Base-by-base conservation (phyloP, 805 yeast genomes). In the Pichia occidentalis region DNA sequence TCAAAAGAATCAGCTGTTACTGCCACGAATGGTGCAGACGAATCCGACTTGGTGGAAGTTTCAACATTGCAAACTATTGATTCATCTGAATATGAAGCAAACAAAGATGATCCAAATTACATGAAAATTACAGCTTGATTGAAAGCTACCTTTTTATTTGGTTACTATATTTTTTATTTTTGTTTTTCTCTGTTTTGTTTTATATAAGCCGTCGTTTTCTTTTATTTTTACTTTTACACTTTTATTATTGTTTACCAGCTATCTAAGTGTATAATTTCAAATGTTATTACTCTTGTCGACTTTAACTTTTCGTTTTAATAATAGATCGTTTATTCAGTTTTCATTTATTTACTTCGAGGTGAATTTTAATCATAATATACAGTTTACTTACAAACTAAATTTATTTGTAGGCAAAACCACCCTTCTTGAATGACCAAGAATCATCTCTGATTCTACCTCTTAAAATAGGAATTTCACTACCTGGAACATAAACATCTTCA, bases 371-470 rank as follows among this genome's bases (percentile, higher is more conserved):
- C n/a, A n/a, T n/a, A n/a, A n/a, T n/a, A n/a, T n/a, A n/a, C n/a
- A n/a, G n/a, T n/a, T 22, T 22, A 22, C 22, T 16, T 13, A 13
- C 16, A 31, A 13, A 18, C 10, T 17, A 28, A 16, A 12, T 14
- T 49, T 56, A 61, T 53, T 59, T 60, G 52, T 58, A 58, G 35
- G 67, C 67, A 37, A 62, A 62, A 36, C 65, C 64, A 43, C 57
- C 56, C 55, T 62, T 62, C 32, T 48, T 57, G 32, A 62, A 62
- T 36, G 63, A 57, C 94, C 95, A 90, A 57, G 95, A 80, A 70
- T 90, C 98, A 54, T 85, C 94, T 51, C 94, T 81, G 57, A 88
- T 80, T 75, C 98, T 85, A 48, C 98, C 98, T 75, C 98, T 85
- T 65, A 88, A 76, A 51, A 77, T 81, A 54, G 92, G 88, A 42